A percentile compares a stretch with the other conserved stretches of the same genome.
phyloP scores from a whole-genome alignment of 352 stramenopile species.

The Plasmopara viticola region DNA sequence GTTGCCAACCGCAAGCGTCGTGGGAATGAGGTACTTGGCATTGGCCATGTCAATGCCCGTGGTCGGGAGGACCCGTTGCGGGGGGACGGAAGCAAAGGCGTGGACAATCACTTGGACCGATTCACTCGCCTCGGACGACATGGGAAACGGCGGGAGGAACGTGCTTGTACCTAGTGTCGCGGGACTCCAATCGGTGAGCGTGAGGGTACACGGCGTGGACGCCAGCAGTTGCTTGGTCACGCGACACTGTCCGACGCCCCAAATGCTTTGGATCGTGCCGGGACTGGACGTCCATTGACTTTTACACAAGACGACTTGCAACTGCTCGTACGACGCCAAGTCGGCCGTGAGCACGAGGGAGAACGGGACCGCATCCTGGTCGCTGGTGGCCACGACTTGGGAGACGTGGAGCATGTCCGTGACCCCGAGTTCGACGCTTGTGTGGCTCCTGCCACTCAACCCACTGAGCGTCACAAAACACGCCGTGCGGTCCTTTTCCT shows the following conservation, averaged over 20 bases:
- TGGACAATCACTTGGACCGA: conserved; percentile 47
- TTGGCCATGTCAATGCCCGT: conserved; percentile 68
- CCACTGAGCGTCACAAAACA: conserved; percentile 55
- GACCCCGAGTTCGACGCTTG: conserved; percentile 44
- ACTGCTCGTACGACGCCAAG: conserved; percentile 50
- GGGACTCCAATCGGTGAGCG: conserved; percentile 39
- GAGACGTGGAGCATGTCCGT: conserved; percentile 26
- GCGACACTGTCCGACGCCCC: conserved; percentile 48
- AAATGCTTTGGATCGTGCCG: conserved; percentile 32
- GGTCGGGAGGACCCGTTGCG: conserved; percentile 47
- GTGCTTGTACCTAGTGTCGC: conserved; percentile 1
- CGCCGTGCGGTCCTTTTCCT: conserved; percentile 44
- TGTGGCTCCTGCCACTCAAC: conserved; percentile 35
- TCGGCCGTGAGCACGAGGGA: conserved; percentile 48
- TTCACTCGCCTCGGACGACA: conserved; percentile 27
- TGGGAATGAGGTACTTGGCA: conserved; percentile 70
- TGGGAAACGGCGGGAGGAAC: conserved; percentile 7
- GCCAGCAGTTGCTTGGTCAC: conserved; percentile 48
- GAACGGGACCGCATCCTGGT: conserved; percentile 43
- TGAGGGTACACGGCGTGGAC: conserved; percentile 33
- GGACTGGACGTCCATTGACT: conserved; percentile 38
- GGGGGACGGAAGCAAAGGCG: conserved; percentile 39
- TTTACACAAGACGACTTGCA: conserved; percentile 63
- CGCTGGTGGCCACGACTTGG: not conserved
- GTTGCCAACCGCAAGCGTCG: conserved; percentile 29